Percentiles rank a stretch among this genome's conserved stretches.
phyloP scores from a whole-genome alignment of 2,329 filamentous ascomycete genomes.

The Podosphaera fusca region DNA sequence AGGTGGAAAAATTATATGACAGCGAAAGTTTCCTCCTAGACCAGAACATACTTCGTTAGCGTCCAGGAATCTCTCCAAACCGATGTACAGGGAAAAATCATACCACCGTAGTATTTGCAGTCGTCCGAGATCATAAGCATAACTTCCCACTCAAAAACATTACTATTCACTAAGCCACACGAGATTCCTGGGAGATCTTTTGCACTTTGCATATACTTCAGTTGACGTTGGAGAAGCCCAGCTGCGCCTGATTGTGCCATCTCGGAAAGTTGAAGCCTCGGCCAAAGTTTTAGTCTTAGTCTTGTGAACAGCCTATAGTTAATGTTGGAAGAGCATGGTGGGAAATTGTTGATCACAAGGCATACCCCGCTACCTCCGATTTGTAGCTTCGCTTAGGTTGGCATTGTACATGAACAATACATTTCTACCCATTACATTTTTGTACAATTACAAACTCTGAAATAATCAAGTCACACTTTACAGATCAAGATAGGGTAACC shows the following conservation, averaged over 20 bases:
- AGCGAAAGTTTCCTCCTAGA: conserved; percentile 76
- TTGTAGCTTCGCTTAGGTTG: too few relatives aligned
- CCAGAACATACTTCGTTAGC: not conserved
- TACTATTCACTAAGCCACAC: conserved; percentile 66
- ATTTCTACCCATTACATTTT: too few relatives aligned
- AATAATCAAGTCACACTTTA: too few relatives aligned
- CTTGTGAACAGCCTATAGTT: too few relatives aligned
- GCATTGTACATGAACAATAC: too few relatives aligned
- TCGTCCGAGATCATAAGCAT: conserved; percentile 90
- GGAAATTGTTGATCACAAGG: too few relatives aligned
- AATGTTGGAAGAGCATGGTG: too few relatives aligned
- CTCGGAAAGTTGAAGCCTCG: too few relatives aligned
- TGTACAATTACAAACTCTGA: too few relatives aligned
- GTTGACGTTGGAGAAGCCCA: conserved; percentile 56
- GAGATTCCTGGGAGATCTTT: conserved; percentile 89
- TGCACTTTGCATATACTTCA: conserved; percentile 82
- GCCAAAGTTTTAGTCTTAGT: too few relatives aligned
- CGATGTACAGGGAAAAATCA: conserved; percentile 10
- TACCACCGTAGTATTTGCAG: conserved; percentile 58
- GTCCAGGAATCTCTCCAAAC: not conserved
- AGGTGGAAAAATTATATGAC: conserved; percentile 57
- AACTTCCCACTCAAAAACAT: conserved; percentile 94
- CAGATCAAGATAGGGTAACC: too few relatives aligned
- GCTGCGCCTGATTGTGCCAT: conserved; percentile 24
- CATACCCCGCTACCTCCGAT: too few relatives aligned